phyloP scores from a whole-genome alignment of 2,329 filamentous ascomycete species.

The Elsinoe necatrix region DNA sequence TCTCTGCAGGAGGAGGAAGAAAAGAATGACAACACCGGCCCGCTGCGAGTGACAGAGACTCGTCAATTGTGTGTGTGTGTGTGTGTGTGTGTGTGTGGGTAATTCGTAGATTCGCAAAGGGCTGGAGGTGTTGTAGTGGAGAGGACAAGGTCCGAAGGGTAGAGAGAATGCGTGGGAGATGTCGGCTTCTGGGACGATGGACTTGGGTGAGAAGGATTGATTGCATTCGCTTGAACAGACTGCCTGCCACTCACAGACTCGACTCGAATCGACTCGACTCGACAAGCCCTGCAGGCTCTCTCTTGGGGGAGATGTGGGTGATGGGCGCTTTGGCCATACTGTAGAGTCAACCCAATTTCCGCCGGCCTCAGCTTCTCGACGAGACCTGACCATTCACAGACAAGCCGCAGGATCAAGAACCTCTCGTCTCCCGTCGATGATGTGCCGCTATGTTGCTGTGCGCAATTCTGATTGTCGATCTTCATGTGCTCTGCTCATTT shows the following conservation, averaged over 20 bases:
- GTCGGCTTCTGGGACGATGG: constrained; percentile 8
- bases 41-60: constrained; percentile 8
- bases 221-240: constrained; percentile 13
- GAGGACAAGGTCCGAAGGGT: background rate
- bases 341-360: constrained; percentile 8
- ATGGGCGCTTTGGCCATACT: constrained; percentile 1
- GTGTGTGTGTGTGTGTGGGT: background rate
- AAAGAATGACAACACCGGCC: constrained; percentile 12
- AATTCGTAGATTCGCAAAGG: background rate
- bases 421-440: constrained; percentile 9
- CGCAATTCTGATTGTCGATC: constrained; percentile 3
- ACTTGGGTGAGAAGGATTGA: constrained; percentile 14
- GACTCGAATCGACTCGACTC: background rate
- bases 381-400: constrained; percentile 1
- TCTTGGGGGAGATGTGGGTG: constrained; percentile 1
- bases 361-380: background rate
- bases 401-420: constrained; percentile 3
- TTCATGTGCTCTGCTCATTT: background rate
- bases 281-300: background rate
- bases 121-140: background rate
- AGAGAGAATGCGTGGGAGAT: background rate
- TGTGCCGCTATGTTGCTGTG: constrained; percentile 4
- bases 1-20: background rate
- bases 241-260: background rate
- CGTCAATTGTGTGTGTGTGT: background rate